Evolutionary conservation across 2,329 filamentous ascomycete genomes (phyloP).

Genomic region (Phymatotrichopsis omnivora): DNA sequence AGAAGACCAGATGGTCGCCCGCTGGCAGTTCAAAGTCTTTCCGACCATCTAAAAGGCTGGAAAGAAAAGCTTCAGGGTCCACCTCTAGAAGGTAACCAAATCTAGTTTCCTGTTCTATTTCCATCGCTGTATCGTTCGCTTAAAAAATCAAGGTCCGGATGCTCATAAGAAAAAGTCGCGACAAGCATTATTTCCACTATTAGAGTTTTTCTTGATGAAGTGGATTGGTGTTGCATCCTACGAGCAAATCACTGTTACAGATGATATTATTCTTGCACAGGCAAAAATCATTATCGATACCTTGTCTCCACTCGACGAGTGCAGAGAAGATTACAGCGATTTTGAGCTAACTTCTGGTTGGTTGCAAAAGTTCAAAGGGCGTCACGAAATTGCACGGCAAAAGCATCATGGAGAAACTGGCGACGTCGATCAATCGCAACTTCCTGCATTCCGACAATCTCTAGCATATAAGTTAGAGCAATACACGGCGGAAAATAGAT

Average conservation of each 20-base stretch:
- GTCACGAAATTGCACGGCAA: background rate
- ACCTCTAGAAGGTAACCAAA: constrained; percentile 17
- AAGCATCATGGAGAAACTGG: background rate
- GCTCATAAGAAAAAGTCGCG: background rate
- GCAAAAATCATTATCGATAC: constrained; percentile 20
- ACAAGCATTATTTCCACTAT: background rate
- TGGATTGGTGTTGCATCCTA: background rate
- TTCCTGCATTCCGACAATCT: background rate
- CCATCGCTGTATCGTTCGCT: background rate
- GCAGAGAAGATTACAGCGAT: constrained; percentile 20
- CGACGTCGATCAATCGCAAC: background rate
- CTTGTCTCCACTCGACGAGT: constrained; percentile 13
- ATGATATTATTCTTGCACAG: background rate
- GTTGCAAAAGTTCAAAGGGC: background rate
- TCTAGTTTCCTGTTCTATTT: background rate
- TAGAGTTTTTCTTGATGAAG: background rate
- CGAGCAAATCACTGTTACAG: background rate
- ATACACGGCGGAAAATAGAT: background rate
- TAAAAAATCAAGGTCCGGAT: background rate
- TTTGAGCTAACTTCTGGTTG: constrained; percentile 18
- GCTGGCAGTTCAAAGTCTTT: constrained; percentile 20
- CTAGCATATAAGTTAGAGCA: background rate
- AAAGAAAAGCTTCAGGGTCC: constrained; percentile 23
- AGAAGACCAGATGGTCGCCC: constrained; percentile 21
- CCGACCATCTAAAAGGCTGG: constrained; percentile 23